These are phyloP conservation scores for Salix caprea DNA, from an alignment of 345 rosid genomes.

Conservation along the genomic window DNA sequence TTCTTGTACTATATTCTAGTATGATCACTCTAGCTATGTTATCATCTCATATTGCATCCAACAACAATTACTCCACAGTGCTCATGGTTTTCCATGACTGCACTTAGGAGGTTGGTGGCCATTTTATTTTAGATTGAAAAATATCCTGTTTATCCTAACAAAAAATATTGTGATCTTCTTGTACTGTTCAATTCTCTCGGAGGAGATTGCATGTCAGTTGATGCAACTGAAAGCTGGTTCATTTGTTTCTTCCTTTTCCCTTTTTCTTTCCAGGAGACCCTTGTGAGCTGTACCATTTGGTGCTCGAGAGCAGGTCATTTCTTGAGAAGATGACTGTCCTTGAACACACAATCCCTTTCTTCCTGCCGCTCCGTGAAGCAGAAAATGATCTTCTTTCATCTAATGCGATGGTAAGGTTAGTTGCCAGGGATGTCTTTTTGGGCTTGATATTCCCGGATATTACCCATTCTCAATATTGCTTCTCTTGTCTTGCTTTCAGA, in stretches of 20 bases:
- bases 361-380: conserved; percentile 77
- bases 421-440: conserved; percentile 17
- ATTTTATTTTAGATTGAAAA: neutral
- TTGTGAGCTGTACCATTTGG: conserved; percentile 77
- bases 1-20: neutral
- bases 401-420: conserved; percentile 76
- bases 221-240: conserved; percentile 14
- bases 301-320: conserved; percentile 92
- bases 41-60: neutral
- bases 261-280: conserved; percentile 56
- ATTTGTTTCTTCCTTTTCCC: neutral
- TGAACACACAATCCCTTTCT: conserved; percentile 95
- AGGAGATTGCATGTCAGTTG: neutral
- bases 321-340: conserved; percentile 88
- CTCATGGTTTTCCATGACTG: neutral
- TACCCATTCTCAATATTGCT: conserved; percentile 9
- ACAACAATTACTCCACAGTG: neutral
- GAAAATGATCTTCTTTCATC: conserved; percentile 86
- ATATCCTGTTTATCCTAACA: neutral
- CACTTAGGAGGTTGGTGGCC: neutral
- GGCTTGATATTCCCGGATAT: neutral
- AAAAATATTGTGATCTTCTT: neutral
- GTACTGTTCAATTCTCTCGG: neutral
- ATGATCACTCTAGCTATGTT: neutral
- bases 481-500: conserved; percentile 45